phyloP scores from a whole-genome alignment of 176 grass and related monocot genomes.

The Raddia guianensis region DNA sequence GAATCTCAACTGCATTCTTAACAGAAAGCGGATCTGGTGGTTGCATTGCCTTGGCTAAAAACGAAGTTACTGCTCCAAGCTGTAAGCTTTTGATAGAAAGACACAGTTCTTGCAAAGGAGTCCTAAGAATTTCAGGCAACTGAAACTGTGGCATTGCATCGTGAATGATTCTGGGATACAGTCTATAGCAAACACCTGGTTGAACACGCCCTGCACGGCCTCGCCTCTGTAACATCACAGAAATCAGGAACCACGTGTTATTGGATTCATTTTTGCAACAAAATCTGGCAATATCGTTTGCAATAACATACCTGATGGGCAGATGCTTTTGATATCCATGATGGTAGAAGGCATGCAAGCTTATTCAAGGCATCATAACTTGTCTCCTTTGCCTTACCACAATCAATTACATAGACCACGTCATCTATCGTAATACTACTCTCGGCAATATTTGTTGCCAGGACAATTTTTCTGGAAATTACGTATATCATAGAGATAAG shows the following conservation, averaged over 20 bases:
- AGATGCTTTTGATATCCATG: constrained; percentile 99
- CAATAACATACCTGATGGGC: constrained; percentile 75
- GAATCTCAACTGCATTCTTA: constrained; percentile 86
- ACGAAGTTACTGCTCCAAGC: constrained; percentile 70
- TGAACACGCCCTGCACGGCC: constrained; percentile 92
- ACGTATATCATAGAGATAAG: constrained; percentile 44
- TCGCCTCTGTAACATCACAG: constrained; percentile 71
- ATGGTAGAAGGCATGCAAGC: constrained; percentile 86
- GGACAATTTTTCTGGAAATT: constrained; percentile 91
- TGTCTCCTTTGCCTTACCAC: constrained; percentile 97
- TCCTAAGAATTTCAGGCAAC: constrained; percentile 97
- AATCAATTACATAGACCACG: constrained; percentile 97
- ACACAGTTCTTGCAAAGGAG: constrained; percentile 94
- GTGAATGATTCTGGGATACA: constrained; percentile 91
- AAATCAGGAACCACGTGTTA: not conserved
- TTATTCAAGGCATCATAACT: constrained; percentile 99
- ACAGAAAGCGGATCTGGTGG: constrained; percentile 88
- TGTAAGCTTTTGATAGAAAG: constrained; percentile 94
- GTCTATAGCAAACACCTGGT: constrained; percentile 82
- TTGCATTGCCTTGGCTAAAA: constrained; percentile 91
- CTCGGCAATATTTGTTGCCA: constrained; percentile 96
- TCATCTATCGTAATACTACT: constrained; percentile 98
- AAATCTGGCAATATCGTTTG: constrained; percentile 4
- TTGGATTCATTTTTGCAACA: constrained; percentile 26
- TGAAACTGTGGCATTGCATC: constrained; percentile 90